A percentile compares a stretch with the other conserved stretches of the same genome.
Conservation (phyloP, 495 filamentous ascomycete species). For the Penicillium goetzii region DNA sequence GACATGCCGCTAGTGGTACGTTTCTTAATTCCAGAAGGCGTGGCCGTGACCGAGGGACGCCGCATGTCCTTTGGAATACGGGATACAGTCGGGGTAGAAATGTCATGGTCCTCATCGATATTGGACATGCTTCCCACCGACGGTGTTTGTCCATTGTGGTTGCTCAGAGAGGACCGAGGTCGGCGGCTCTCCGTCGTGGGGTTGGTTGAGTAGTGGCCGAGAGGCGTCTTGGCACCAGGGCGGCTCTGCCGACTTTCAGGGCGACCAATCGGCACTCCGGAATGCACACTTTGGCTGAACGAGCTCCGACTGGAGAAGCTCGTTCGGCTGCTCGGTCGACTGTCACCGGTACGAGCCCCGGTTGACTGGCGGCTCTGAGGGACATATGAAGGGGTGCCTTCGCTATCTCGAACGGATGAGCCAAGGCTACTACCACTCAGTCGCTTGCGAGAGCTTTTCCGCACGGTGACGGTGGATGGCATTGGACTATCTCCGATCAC, state of each 20-base stretch:
- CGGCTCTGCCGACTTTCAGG: conserved; percentile 75
- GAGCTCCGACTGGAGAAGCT: conserved; percentile 50
- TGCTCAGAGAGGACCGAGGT: conserved; percentile 53
- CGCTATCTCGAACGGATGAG: conserved; percentile 57
- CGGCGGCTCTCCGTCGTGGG: conserved; percentile 50
- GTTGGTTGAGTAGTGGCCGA: conserved; percentile 53
- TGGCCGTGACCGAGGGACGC: conserved; percentile 43
- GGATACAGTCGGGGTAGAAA: conserved; percentile 41
- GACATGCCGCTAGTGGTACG: conserved; percentile 56
- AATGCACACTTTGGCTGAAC: conserved; percentile 47
- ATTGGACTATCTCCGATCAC: conserved; percentile 58
- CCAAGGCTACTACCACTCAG: conserved; percentile 62
- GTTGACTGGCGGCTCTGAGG: conserved; percentile 54
- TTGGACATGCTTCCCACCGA: conserved; percentile 45
- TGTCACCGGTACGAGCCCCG: conserved; percentile 49
- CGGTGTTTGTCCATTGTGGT: conserved; percentile 39
- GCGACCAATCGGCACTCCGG: conserved; percentile 37
- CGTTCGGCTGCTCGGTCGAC: conserved; percentile 53
- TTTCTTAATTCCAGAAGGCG: conserved; percentile 46
- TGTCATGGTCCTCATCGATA: conserved; percentile 49
- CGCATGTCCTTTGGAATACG: conserved; percentile 31
- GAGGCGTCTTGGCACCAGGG: conserved; percentile 65
- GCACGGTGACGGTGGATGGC: conserved; percentile 76
- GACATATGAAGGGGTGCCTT: conserved; percentile 49
- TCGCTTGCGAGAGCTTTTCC: conserved; percentile 70